Base-by-base conservation (phyloP, 2,329 filamentous ascomycete species). In the Beauveria sp. region DNA sequence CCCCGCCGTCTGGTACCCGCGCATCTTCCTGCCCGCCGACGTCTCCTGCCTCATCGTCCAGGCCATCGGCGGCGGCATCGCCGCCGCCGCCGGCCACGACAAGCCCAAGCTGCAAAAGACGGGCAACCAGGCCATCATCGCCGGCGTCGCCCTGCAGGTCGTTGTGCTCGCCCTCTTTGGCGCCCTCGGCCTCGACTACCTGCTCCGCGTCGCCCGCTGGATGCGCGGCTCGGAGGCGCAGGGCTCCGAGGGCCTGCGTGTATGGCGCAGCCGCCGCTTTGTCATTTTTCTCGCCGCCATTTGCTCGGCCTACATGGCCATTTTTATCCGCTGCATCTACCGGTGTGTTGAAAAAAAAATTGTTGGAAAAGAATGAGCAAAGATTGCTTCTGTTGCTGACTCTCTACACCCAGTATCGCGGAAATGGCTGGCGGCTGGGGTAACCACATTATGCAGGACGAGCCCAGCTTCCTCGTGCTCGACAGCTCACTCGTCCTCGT, bases 361-460 rank as follows among this genome's bases (percentile, higher is more conserved):
- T 42, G 40, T 7, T 42, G 40, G 9, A 34, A 34, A 34, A 34
- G 2, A 2, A 28, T 9, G n/a, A 30, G 26, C 28, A 40, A 24
- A 22, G 0, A n/a, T 30, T 34, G 9, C 9, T 9, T 34, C 12
- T 34, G 30, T 34, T 34, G 4, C 30, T 34, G 30, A 34, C 30
- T 34, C 30, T 14, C 12, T 3, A 34, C 30, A 34, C 30, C 26
- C 58, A 84, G 83, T 67, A 81, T 87, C 58, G 81, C 80, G 1
- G 85, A 87, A 69, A 86, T 87, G 82, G 79, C 81, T 2, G 82
- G 82, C 28, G 85, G 85, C 22, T 88, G 84, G 84, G 82, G 81
- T 10, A 86, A 85, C 72, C 68, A 76, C 18, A 82, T 87, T 69
- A 87, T 87, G 83, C 82, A 84, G 65, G 79, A 86, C 70, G 76